Conservation (phyloP, 257 asterid species). For the Nicotiana paniculata region DNA sequence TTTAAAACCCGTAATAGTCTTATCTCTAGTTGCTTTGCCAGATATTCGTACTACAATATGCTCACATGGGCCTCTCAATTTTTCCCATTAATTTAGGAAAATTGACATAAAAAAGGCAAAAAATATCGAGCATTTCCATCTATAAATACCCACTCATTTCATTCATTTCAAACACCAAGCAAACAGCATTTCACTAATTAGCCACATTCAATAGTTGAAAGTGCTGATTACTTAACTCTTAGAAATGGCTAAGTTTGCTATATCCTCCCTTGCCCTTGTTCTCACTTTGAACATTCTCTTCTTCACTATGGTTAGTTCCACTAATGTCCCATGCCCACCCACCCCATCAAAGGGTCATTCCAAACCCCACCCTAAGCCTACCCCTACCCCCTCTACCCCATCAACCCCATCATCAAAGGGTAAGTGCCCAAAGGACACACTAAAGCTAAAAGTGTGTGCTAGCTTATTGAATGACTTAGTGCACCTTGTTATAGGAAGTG, state of each 20-base stretch:
- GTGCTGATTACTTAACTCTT: neutral
- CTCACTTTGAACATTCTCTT: constrained; percentile 22
- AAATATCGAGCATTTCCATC: neutral
- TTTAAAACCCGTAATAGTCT: neutral
- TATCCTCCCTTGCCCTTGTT: constrained; percentile 11
- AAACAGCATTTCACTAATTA: neutral
- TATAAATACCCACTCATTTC: constrained; percentile 11
- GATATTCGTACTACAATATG: neutral
- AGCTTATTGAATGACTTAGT: constrained; percentile 8
- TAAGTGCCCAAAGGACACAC: constrained; percentile 14
- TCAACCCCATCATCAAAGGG: neutral
- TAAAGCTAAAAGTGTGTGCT: constrained; percentile 17
- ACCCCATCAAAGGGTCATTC: neutral
- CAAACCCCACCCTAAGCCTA: neutral
- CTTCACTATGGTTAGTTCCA: constrained; percentile 26
- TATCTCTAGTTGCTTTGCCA: neutral
- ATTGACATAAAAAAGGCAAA: neutral
- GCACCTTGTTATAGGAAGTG: constrained; percentile 7
- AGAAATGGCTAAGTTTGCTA: constrained; percentile 5
- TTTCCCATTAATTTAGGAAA: neutral
- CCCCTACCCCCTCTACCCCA: neutral
- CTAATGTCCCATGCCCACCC: constrained; percentile 15
- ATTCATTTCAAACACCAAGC: constrained; percentile 1
- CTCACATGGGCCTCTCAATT: neutral
- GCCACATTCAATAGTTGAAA: neutral